Base-by-base conservation (phyloP, 2,329 filamentous ascomycete genomes). In the Aspergillus sp. region DNA sequence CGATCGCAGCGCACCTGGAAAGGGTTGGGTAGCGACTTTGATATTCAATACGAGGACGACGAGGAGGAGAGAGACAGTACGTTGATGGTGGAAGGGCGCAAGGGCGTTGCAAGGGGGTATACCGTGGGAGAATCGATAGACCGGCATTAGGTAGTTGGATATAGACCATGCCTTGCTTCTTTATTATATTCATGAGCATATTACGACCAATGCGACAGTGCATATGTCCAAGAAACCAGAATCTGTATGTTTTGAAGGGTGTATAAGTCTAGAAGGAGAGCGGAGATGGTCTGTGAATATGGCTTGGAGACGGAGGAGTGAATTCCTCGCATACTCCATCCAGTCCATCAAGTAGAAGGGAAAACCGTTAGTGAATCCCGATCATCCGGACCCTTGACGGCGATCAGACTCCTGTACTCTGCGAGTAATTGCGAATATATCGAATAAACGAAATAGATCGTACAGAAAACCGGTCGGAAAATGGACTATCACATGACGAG, bases 81-180 rank as follows among this genome's bases (percentile, higher is more conserved):
- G 1, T 69, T 82, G 16, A 82, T 99, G 52, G 90, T 96, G 66
- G 86, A 96, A 72, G 94, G 94, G 1, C 82, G 90, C 58, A 88
- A 86, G 59, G 94, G 94, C 14, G 85, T 97, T 51, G 94, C 94
- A 32, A 85, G 89, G 63, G 94, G 93, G 0, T 99, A 99, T 75
- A 83, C 79, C 0, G 87, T 94, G 48, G 89, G 88, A 7, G 82
- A 84, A 17, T 77, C 76, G 45, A 61, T 62, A 49, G 69, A 72
- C 45, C 72, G 65, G 52, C 72, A 70, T 57, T 70, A 64, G 49
- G 6, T 30, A 30, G 26, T 11, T 30, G 26, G 26, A 30, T 7
- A 30, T 30, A 9, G 26, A 30, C 8, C 26, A 30, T 30, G 26
- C 26, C 26, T 30, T 30, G 26, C 26, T 30, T 30, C 26, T 30